A percentile compares a stretch with the other conserved stretches of the same genome.
Conservation (phyloP, 164 flowering plant species). For the Magnolia sinica region DNA sequence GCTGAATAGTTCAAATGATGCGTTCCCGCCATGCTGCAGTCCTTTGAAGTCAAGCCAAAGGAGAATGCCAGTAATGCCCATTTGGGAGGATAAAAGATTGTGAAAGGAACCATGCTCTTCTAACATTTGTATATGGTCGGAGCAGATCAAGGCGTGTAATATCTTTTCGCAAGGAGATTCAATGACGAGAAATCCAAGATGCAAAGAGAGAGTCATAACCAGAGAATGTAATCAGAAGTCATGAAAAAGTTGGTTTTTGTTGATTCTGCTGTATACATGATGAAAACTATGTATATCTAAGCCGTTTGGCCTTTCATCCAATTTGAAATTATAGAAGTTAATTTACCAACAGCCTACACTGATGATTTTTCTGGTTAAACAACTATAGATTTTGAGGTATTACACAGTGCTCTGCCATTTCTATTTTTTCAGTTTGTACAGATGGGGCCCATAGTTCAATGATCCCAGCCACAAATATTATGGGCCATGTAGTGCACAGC, state of each 20-base stretch:
- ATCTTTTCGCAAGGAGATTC: not conserved
- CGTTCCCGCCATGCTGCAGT: not conserved
- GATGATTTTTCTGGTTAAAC: too few relatives aligned
- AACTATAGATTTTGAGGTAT: too few relatives aligned
- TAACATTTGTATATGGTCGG: not conserved
- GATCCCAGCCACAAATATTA: too few relatives aligned
- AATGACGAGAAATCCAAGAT: not conserved
- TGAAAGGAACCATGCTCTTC: not conserved
- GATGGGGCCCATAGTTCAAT: too few relatives aligned
- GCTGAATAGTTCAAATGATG: constrained; percentile 13
- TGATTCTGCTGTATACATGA: not conserved
- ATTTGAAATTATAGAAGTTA: not conserved
- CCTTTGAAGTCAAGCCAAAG: not conserved
- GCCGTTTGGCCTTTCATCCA: not conserved
- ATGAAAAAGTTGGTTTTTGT: not conserved
- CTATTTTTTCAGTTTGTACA: too few relatives aligned
- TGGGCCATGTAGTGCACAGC: too few relatives aligned
- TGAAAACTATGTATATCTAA: not conserved
- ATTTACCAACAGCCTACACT: not conserved
- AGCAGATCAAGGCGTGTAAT: not conserved
- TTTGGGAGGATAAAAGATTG: not conserved
- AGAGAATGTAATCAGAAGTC: not conserved
- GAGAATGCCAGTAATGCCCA: not conserved
- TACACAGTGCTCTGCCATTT: too few relatives aligned
- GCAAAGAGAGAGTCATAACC: not conserved